A percentile compares a stretch with the other conserved stretches of the same genome.
phyloP scores from a whole-genome alignment of 305 asterid species.

The Coffea humblotiana region DNA sequence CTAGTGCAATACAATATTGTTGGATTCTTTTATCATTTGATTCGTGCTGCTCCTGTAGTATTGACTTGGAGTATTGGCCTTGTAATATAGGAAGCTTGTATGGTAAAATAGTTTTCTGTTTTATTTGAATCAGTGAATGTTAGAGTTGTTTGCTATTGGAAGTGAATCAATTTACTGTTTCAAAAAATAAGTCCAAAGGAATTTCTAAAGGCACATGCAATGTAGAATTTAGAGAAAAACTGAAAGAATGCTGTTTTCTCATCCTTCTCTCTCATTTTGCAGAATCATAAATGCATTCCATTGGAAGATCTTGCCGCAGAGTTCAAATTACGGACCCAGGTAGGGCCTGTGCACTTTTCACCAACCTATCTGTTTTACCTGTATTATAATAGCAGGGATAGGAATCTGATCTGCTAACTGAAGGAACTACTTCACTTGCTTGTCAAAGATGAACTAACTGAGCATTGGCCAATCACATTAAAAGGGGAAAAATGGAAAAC shows the following conservation, averaged over 20 bases:
- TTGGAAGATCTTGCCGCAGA: conserved; percentile 98
- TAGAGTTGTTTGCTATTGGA: neutral
- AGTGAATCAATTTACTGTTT: neutral
- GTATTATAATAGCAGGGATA: neutral
- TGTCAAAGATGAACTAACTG: conserved; percentile 14
- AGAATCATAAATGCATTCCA: conserved; percentile 94
- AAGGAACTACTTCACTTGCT: neutral
- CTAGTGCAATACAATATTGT: neutral
- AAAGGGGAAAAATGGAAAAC: too few species aligned
- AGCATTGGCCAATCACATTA: neutral
- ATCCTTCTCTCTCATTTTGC: conserved; percentile 36
- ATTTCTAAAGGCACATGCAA: neutral
- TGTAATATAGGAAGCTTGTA: neutral
- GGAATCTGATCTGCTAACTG: neutral
- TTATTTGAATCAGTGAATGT: conserved; percentile 1
- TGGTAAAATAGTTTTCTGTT: neutral
- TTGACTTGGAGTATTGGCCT: neutral
- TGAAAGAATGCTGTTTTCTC: conserved; percentile 14
- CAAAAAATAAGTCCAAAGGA: neutral
- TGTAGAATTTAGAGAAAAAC: neutral
- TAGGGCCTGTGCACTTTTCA: conserved; percentile 26
- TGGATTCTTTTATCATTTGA: neutral
- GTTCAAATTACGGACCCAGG: conserved; percentile 96
- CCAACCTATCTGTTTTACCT: neutral
- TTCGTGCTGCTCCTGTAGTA: neutral